Evolutionary conservation across 108 stramenopile genomes (phyloP).

Genomic region (Mediolabrus comicus): DNA sequence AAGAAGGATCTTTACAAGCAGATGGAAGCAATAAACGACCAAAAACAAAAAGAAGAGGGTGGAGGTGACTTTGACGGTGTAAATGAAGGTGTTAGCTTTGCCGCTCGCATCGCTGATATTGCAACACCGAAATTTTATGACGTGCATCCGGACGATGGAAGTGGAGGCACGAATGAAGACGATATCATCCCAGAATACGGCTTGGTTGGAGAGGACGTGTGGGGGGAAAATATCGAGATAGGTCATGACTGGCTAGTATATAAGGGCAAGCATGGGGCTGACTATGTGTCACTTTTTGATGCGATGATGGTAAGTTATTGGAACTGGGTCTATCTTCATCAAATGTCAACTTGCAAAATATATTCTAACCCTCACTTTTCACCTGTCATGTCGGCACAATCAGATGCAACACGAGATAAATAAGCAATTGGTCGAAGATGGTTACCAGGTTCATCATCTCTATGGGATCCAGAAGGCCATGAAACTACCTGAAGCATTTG

Average conservation of each 20-base stretch:
- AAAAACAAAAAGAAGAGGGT: conserved; percentile 13
- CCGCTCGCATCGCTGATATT: background rate
- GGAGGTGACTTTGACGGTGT: background rate
- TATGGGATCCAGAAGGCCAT: conserved; percentile 41
- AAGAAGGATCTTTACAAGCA: conserved; percentile 7
- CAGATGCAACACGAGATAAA: conserved; percentile 16
- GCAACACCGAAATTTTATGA: conserved; percentile 43
- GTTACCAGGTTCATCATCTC: conserved; percentile 41
- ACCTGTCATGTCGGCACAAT: background rate
- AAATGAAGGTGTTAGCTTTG: background rate
- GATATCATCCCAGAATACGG: conserved; percentile 22
- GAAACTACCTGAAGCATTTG: conserved; percentile 39
- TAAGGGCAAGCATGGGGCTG: conserved; percentile 28
- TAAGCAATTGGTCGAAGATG: conserved; percentile 24
- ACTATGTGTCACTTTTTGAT: conserved; percentile 38
- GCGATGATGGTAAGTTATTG: conserved; percentile 41
- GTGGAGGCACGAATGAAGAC: conserved; percentile 2
- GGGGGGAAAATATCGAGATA: conserved; percentile 22
- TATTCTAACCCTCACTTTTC: too few relatives aligned
- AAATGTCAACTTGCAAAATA: too few relatives aligned
- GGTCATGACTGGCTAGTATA: conserved; percentile 66
- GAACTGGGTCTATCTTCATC: too few relatives aligned
- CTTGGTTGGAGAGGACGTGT: conserved; percentile 18
- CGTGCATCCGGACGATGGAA: conserved; percentile 35
- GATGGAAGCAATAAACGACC: background rate